A percentile compares a stretch with the other conserved stretches of the same genome.
phyloP scores from a whole-genome alignment of 2,329 filamentous ascomycete genomes.

The Cytospora piceae region DNA sequence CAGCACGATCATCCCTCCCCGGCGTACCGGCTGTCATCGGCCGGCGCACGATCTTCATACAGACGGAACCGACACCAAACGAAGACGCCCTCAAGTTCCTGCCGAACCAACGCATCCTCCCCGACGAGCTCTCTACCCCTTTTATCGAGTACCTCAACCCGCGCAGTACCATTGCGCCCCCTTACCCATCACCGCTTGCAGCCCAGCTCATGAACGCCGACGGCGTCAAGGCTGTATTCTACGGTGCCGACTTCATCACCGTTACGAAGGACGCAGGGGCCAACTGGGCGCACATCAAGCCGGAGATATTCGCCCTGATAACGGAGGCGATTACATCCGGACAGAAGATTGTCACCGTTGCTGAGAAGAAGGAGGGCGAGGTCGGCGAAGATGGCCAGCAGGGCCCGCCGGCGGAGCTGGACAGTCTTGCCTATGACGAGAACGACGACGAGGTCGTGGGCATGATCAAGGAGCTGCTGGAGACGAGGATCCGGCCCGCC shows the following conservation, averaged over 20 bases:
- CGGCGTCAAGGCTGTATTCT: constrained; percentile 93
- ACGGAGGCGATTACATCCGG: constrained; percentile 89
- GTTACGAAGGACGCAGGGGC: constrained; percentile 87
- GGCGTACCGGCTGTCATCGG: constrained; percentile 38
- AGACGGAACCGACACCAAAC: constrained; percentile 94
- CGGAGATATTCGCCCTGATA: constrained; percentile 93
- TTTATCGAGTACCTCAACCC: constrained; percentile 93
- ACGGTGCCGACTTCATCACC: constrained; percentile 94
- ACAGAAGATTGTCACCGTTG: constrained; percentile 75
- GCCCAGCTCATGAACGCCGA: constrained; percentile 91
- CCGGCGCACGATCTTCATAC: constrained; percentile 88
- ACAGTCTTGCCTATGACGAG: constrained; percentile 82
- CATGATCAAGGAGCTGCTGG: constrained; percentile 98
- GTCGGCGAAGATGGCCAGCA: constrained; percentile 49
- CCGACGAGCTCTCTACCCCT: constrained; percentile 69
- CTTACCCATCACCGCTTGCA: constrained; percentile 88
- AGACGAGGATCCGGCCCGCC: constrained; percentile 90
- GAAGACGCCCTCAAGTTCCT: constrained; percentile 96
- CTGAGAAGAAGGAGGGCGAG: constrained; percentile 57
- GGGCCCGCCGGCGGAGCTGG: constrained; percentile 53
- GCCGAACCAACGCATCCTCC: constrained; percentile 85
- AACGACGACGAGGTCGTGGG: constrained; percentile 92
- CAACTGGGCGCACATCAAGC: constrained; percentile 93
- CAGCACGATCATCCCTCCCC: constrained; percentile 26
- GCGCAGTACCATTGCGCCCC: constrained; percentile 83